A percentile compares a stretch with the other conserved stretches of the same genome.
These are phyloP conservation scores for Saccharomycopsis sp. DNA, from an alignment of 805 yeast species.

Conservation along the genomic window DNA sequence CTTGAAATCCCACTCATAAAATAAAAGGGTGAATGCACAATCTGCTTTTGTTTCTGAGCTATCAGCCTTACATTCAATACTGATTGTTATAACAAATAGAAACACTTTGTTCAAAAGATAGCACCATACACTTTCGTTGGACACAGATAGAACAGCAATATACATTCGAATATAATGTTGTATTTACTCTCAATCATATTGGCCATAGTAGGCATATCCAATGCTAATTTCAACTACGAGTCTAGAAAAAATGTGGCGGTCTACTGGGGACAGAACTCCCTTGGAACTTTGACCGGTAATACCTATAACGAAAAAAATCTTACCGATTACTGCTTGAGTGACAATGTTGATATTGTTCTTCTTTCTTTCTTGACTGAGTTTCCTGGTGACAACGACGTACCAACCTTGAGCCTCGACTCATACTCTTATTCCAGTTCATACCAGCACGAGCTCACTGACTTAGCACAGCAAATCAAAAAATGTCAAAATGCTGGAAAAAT, in stretches of 20 bases:
- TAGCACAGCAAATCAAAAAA: constrained; percentile 48
- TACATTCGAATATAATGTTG: neutral
- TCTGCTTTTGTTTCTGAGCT: too few species aligned
- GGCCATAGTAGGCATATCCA: neutral
- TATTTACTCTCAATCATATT: neutral
- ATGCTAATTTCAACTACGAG: constrained; percentile 29
- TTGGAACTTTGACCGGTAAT: constrained; percentile 41
- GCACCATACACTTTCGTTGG: neutral
- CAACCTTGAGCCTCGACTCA: constrained; percentile 41
- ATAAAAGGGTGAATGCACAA: too few species aligned
- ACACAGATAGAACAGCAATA: neutral
- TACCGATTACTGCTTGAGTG: constrained; percentile 57
- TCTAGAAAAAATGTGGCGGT: constrained; percentile 59
- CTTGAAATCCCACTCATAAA: neutral
- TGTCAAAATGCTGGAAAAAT: constrained; percentile 55
- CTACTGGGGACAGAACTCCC: constrained; percentile 87
- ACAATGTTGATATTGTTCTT: constrained; percentile 64
- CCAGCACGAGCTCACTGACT: constrained; percentile 23
- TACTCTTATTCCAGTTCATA: constrained; percentile 5
- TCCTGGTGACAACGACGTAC: constrained; percentile 35
- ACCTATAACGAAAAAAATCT: constrained; percentile 35
- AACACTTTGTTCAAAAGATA: too few species aligned
- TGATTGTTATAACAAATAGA: too few species aligned
- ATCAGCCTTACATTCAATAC: too few species aligned
- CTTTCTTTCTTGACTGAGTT: constrained; percentile 64